These are phyloP conservation scores for Angomonas ambiguus DNA, from an alignment of 208 protist species.

Conservation along the genomic window DNA sequence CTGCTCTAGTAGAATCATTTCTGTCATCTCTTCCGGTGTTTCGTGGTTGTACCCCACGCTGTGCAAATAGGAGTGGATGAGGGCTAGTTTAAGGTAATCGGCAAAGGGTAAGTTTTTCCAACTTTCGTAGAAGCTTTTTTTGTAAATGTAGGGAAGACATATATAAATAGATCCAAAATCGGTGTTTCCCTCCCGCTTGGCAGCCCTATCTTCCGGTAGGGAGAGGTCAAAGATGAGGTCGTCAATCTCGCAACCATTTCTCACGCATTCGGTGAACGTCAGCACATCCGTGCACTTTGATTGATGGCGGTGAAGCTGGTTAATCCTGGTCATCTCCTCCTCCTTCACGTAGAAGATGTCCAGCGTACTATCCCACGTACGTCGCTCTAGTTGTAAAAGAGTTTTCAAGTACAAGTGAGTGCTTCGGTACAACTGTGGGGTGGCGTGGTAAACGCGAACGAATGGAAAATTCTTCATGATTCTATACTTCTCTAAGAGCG, in stretches of 20 bases:
- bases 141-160: constrained; percentile 61
- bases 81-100: constrained; percentile 54
- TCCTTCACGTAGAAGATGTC: constrained; percentile 40
- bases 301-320: constrained; percentile 32
- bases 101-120: constrained; percentile 45
- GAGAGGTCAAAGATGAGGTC: constrained; percentile 32
- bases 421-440: constrained; percentile 26
- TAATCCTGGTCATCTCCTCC: constrained; percentile 49
- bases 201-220: neutral
- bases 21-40: constrained; percentile 35
- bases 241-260: constrained; percentile 22
- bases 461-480: constrained; percentile 18
- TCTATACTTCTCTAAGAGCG: neutral
- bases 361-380: constrained; percentile 37
- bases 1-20: constrained; percentile 66
- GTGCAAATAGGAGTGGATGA: constrained; percentile 75
- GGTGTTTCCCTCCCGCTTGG: constrained; percentile 21
- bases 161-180: constrained; percentile 73
- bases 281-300: constrained; percentile 72
- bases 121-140: constrained; percentile 23
- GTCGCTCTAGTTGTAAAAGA: constrained; percentile 36
- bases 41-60: constrained; percentile 74
- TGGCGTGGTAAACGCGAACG: constrained; percentile 33
- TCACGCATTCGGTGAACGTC: constrained; percentile 43
- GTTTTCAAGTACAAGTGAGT: constrained; percentile 27